phyloP scores from a whole-genome alignment of 306 rosid species.

The Corylus americana region DNA sequence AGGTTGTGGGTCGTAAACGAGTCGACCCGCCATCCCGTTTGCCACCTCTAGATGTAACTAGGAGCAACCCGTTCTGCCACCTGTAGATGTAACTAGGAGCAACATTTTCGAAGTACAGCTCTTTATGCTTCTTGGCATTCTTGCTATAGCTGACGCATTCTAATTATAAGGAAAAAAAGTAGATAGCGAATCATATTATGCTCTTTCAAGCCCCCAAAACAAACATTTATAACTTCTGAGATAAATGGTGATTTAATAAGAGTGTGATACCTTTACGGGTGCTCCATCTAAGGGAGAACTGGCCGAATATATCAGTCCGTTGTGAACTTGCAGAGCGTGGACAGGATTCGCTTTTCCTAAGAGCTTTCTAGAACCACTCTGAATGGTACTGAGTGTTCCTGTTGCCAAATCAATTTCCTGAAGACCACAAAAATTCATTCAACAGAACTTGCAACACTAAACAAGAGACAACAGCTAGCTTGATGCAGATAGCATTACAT shows the following conservation, averaged over 20 bases:
- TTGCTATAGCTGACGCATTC: neutral
- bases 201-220: neutral
- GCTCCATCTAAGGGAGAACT: conserved; percentile 70
- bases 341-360: conserved; percentile 78
- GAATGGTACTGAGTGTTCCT: conserved; percentile 61
- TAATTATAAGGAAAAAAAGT: neutral
- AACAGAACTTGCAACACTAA: conserved; percentile 10
- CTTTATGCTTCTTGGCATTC: neutral
- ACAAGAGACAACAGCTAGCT: conserved; percentile 14
- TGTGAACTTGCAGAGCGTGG: conserved; percentile 60
- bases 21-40: too few species aligned
- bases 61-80: too few species aligned
- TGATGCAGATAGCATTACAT: conserved; percentile 11
- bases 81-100: neutral
- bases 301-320: conserved; percentile 68
- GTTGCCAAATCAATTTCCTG: conserved; percentile 83
- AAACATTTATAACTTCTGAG: too few species aligned
- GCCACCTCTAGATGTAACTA: too few species aligned
- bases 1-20: too few species aligned
- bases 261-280: conserved; percentile 64
- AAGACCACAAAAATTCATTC: conserved; percentile 17
- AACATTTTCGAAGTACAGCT: neutral
- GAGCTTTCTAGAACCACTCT: conserved; percentile 65
- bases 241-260: too few species aligned
- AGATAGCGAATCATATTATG: neutral